Evolutionary conservation across 352 stramenopile species (phyloP).

Genomic region (Globisporangium irregulare): DNA sequence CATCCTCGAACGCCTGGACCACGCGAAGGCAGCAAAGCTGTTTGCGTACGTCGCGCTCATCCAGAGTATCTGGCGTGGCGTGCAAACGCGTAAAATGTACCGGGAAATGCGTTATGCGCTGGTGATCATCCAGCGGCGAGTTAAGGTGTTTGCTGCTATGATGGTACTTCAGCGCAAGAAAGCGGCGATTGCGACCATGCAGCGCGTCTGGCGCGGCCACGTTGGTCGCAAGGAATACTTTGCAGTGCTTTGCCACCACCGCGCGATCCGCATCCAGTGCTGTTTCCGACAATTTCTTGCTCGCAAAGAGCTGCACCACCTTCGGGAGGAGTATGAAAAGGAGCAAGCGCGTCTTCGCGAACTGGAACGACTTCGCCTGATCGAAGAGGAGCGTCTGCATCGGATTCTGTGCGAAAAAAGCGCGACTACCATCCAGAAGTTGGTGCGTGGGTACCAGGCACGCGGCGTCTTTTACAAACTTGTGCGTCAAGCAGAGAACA

Average conservation of each 20-base stretch:
- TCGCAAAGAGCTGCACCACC: constrained; percentile 30
- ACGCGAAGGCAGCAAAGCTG: constrained; percentile 58
- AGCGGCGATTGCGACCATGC: constrained; percentile 18
- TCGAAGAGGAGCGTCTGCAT: constrained; percentile 20
- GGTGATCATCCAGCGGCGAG: constrained; percentile 43
- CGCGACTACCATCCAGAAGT: constrained; percentile 41
- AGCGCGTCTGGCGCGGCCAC: constrained; percentile 39
- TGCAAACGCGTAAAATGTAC: constrained; percentile 36
- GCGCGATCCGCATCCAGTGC: constrained; percentile 52
- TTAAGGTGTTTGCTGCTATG: constrained; percentile 43
- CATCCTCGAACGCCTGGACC: constrained; percentile 69
- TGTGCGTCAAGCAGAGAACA: constrained; percentile 29
- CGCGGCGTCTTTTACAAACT: constrained; percentile 38
- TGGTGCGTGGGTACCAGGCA: constrained; percentile 47
- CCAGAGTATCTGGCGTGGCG: constrained; percentile 58
- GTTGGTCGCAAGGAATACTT: constrained; percentile 35
- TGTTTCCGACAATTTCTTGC: constrained; percentile 36
- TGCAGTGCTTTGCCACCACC: constrained; percentile 30
- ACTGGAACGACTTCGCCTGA: constrained; percentile 15
- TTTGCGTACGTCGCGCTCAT: constrained; percentile 62
- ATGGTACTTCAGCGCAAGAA: constrained; percentile 32
- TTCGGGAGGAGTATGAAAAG: constrained; percentile 25
- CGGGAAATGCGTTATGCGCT: constrained; percentile 33
- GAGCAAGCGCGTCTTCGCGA: constrained; percentile 35
- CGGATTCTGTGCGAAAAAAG: constrained; percentile 27